These are phyloP conservation scores for Lentinula raphanica DNA, from an alignment of 768 basidiomycete species.

Conservation along the genomic window DNA sequence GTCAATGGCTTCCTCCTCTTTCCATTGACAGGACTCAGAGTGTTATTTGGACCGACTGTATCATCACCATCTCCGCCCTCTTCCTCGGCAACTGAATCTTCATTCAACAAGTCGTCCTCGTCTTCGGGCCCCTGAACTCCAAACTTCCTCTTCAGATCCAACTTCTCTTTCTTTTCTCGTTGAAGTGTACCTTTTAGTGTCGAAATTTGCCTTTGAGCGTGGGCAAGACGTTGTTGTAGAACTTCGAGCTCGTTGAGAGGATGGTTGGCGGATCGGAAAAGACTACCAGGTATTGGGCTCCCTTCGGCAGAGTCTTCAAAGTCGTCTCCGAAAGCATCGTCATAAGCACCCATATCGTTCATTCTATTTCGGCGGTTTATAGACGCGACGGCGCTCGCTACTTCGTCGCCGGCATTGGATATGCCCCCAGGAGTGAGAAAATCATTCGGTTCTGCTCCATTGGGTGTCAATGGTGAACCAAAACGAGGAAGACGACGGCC, in stretches of 20 bases:
- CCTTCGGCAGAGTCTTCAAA: slow-evolving; percentile 57
- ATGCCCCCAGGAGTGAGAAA: slow-evolving; percentile 55
- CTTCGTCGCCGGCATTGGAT: slow-evolving; percentile 57
- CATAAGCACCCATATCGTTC: slow-evolving; percentile 35
- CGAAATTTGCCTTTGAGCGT: slow-evolving; percentile 80
- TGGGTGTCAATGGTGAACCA: slow-evolving; percentile 72
- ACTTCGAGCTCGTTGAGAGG: slow-evolving; percentile 79
- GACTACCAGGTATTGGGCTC: slow-evolving; percentile 41
- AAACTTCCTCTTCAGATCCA: slow-evolving; percentile 57
- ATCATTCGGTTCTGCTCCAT: slow-evolving; percentile 37
- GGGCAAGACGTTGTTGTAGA: slow-evolving; percentile 74
- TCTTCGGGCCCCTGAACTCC: slow-evolving; percentile 30
- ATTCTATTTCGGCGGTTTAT: slow-evolving; percentile 44
- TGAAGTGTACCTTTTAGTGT: slow-evolving; percentile 76
- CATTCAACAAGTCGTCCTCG: slow-evolving; percentile 21
- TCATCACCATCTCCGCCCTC: slow-evolving; percentile 14
- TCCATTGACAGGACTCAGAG: background rate
- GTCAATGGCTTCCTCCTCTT: background rate
- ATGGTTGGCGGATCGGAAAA: slow-evolving; percentile 68
- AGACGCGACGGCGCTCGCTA: slow-evolving; percentile 61
- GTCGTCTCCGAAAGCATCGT: slow-evolving; percentile 42
- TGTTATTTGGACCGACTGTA: background rate
- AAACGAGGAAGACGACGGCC: slow-evolving; percentile 56
- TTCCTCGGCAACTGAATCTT: slow-evolving; percentile 17
- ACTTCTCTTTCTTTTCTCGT: slow-evolving; percentile 78